Conservation (phyloP, 495 filamentous ascomycete genomes). For the Annulohypoxylon stygium region DNA sequence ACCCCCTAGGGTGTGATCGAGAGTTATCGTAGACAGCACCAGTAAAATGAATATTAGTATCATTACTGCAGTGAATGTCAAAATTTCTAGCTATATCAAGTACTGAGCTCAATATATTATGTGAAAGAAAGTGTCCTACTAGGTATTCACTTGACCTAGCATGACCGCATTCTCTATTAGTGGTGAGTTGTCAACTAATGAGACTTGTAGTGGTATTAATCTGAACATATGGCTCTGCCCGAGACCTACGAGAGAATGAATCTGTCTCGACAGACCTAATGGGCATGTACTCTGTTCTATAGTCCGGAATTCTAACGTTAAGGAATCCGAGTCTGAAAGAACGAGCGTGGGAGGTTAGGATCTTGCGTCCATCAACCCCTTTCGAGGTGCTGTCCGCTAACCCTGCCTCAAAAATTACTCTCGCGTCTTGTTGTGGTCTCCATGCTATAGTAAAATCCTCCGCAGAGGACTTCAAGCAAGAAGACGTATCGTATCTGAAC, state of each 20-base stretch:
- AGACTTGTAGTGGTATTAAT: not conserved
- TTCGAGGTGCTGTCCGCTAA: conserved; percentile 31
- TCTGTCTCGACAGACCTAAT: not conserved
- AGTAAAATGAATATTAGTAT: too few relatives aligned
- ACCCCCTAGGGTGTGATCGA: too few relatives aligned
- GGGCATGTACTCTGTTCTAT: conserved; percentile 66
- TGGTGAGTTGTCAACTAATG: not conserved
- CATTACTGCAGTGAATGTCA: too few relatives aligned
- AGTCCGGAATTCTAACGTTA: conserved; percentile 66
- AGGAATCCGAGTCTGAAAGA: conserved; percentile 66
- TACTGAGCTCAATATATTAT: too few relatives aligned
- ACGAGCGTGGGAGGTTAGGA: conserved; percentile 56
- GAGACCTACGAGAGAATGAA: not conserved
- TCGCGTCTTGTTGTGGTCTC: conserved; percentile 65
- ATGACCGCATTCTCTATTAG: too few relatives aligned
- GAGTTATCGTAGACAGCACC: too few relatives aligned
- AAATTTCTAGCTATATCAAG: too few relatives aligned
- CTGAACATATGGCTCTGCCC: not conserved
- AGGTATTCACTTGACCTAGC: too few relatives aligned
- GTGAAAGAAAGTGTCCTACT: too few relatives aligned
- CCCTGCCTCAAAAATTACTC: conserved; percentile 54
- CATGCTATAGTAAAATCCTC: conserved; percentile 54
- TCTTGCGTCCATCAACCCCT: conserved; percentile 34
- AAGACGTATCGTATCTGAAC: conserved; percentile 68
- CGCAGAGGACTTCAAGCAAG: conserved; percentile 49